A percentile compares a stretch with the other conserved stretches of the same genome.
Evolutionary conservation across 2,329 filamentous ascomycete species (phyloP).

Genomic region (Pseudocercospora eumusae): DNA sequence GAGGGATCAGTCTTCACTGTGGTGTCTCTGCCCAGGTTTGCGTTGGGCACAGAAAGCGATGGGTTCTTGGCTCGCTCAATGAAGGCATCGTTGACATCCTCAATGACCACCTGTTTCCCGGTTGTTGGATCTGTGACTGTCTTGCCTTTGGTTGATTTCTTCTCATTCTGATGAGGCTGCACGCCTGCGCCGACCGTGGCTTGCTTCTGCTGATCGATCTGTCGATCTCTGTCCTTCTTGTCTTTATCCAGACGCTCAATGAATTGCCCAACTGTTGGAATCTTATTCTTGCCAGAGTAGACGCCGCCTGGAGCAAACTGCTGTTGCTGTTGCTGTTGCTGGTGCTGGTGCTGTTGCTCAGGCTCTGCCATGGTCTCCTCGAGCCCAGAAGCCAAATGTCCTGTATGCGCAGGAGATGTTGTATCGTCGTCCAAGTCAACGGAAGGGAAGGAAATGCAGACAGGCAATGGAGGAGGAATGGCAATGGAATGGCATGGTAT

Average conservation of each 20-base stretch:
- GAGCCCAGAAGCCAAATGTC: not conserved
- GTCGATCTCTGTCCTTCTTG: constrained; percentile 72
- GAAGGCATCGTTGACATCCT: constrained; percentile 72
- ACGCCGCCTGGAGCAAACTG: constrained; percentile 55
- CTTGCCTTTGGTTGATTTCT: constrained; percentile 53
- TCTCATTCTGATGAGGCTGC: constrained; percentile 51
- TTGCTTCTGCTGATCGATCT: constrained; percentile 58
- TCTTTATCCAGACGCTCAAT: constrained; percentile 75
- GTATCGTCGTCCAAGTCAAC: not conserved
- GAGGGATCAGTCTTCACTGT: constrained; percentile 69
- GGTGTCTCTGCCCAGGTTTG: constrained; percentile 76
- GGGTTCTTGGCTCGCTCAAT: constrained; percentile 72
- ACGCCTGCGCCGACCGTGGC: constrained; percentile 43
- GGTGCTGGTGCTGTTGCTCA: constrained; percentile 14
- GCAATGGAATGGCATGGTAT: too few species aligned
- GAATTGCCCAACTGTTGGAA: constrained; percentile 86
- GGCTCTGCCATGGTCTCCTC: constrained; percentile 8
- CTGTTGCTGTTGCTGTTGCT: constrained; percentile 20
- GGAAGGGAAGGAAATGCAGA: not conserved
- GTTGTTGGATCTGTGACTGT: constrained; percentile 85
- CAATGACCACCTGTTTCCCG: constrained; percentile 80
- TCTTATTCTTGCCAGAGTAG: constrained; percentile 79
- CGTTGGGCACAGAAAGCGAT: constrained; percentile 80
- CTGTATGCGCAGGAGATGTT: not conserved
- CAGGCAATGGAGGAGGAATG: too few species aligned